These are phyloP conservation scores for Chytriomyces confervae DNA, from an alignment of 192 early-diverging fungal genomes.

Conservation along the genomic window DNA sequence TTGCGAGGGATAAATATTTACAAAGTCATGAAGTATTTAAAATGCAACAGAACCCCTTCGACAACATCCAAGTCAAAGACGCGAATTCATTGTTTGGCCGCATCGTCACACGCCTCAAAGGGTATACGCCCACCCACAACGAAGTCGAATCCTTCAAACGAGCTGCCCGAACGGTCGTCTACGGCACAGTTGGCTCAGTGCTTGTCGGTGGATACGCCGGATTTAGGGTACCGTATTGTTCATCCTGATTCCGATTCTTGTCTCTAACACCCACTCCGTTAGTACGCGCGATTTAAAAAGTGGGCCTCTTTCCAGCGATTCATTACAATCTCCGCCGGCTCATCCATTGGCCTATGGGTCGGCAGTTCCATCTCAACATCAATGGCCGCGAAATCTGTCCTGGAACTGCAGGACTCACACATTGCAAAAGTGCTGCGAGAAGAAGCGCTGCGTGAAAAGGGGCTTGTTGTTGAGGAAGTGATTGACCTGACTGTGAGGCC, in stretches of 20 bases:
- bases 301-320: slow-evolving; percentile 1
- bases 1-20: too few relatives aligned
- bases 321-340: not conserved
- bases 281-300: not conserved
- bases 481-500: not conserved
- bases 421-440: slow-evolving; percentile 14
- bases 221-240: not conserved
- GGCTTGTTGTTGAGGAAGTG: not conserved
- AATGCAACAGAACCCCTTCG: not conserved
- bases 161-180: not conserved
- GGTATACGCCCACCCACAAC: not conserved
- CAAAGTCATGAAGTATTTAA: too few relatives aligned
- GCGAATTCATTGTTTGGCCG: not conserved
- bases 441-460: slow-evolving; percentile 5
- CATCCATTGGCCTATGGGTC: not conserved
- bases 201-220: not conserved
- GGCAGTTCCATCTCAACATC: not conserved
- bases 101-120: not conserved
- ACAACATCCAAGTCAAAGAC: not conserved
- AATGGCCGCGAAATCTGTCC: not conserved
- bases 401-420: not conserved
- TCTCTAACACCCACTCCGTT: not conserved
- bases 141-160: not conserved
- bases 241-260: not conserved
- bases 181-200: not conserved